Evolutionary conservation across 345 rosid species (phyloP).

Genomic region (Melastoma malabathricum): DNA sequence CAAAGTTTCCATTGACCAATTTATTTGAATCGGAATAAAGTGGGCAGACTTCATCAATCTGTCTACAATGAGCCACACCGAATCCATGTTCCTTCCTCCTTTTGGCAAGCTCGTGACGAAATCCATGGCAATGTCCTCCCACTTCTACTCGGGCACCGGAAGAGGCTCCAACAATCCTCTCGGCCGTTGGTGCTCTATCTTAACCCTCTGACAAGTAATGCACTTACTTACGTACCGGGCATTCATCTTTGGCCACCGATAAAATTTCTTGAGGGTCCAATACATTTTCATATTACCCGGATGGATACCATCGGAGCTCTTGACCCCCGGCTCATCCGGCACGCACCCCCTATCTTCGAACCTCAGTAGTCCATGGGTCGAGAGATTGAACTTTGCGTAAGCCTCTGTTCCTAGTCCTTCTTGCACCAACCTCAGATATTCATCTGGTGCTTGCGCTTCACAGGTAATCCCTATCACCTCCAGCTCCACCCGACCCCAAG

Average conservation of each 20-base stretch:
- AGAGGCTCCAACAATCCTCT: neutral
- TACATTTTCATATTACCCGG: neutral
- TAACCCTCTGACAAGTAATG: neutral
- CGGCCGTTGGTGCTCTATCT: neutral
- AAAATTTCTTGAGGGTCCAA: neutral
- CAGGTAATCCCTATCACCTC: too few species aligned
- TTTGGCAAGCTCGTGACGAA: neutral
- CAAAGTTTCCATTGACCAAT: too few species aligned
- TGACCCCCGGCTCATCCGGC: neutral
- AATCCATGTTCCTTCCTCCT: neutral
- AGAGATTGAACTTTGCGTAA: neutral
- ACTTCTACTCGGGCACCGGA: neutral
- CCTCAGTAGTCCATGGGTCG: neutral
- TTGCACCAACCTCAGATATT: too few species aligned
- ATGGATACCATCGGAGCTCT: too few species aligned
- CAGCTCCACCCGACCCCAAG: too few species aligned
- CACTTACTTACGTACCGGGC: neutral
- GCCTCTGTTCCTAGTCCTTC: too few species aligned
- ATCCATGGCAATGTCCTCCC: too few species aligned
- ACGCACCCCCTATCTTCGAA: neutral
- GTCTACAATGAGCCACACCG: neutral
- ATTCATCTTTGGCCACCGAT: neutral
- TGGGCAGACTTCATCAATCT: neutral
- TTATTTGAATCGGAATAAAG: neutral
- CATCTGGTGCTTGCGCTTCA: too few species aligned